Evolutionary conservation across 345 rosid species (phyloP).

Genomic region (Schrenkiella parvula): DNA sequence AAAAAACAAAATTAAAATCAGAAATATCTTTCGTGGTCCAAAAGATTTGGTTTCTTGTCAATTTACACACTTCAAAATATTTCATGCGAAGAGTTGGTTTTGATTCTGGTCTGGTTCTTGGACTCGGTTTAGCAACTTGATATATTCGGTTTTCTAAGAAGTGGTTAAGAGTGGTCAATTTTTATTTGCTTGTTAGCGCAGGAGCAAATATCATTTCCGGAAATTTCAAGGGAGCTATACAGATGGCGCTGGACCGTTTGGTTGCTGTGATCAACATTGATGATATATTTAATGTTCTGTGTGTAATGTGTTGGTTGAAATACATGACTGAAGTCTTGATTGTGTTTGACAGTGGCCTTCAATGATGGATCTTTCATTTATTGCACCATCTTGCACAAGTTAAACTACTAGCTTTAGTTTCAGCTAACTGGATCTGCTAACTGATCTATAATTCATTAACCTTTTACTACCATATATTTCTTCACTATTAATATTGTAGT

Average conservation of each 20-base stretch:
- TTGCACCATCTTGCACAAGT: background rate
- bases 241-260: background rate
- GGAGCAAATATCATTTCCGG: background rate
- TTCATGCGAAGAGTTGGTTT: background rate
- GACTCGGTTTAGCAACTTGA: background rate
- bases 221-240: background rate
- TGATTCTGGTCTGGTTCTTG: background rate
- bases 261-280: background rate
- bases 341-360: background rate
- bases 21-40: background rate
- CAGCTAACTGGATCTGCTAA: background rate
- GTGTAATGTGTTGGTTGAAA: background rate
- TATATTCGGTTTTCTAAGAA: background rate
- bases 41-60: background rate
- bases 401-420: background rate
- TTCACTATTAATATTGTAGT: too few species aligned
- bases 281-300: background rate
- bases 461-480: too few species aligned
- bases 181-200: background rate
- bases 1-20: background rate
- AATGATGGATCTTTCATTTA: background rate
- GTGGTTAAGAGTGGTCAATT: background rate
- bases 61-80: background rate
- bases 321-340: background rate
- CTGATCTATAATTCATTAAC: background rate